Evolutionary conservation across 768 basidiomycete genomes (phyloP).

Genomic region (Termitomyces bulborhizus): DNA sequence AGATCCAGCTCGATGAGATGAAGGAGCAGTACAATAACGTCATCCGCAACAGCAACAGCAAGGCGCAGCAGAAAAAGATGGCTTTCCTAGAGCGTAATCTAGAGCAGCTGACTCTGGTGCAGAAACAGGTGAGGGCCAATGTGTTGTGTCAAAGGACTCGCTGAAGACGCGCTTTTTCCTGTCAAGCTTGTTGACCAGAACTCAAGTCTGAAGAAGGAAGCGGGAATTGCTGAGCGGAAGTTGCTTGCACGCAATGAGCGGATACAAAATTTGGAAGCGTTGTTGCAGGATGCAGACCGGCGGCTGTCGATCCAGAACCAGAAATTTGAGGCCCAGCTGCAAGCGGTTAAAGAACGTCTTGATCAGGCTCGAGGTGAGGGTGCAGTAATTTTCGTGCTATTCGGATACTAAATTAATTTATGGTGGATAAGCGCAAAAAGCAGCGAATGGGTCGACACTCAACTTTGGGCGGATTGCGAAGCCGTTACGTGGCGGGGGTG

Average conservation of each 20-base stretch:
- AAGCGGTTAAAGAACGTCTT: slow-evolving; percentile 85
- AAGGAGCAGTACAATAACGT: slow-evolving; percentile 99
- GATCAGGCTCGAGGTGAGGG: slow-evolving; percentile 83
- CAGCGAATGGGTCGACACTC: slow-evolving; percentile 60
- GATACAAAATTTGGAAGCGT: slow-evolving; percentile 91
- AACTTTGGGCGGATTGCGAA: slow-evolving; percentile 95
- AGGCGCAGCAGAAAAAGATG: slow-evolving; percentile 99
- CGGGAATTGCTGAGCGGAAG: slow-evolving; percentile 94
- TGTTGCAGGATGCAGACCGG: slow-evolving; percentile 91
- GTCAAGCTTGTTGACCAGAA: slow-evolving; percentile 95
- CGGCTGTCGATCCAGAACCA: slow-evolving; percentile 88
- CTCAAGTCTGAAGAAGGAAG: slow-evolving; percentile 94
- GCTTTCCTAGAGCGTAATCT: slow-evolving; percentile 96
- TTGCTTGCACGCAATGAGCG: slow-evolving; percentile 94
- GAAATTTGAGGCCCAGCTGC: slow-evolving; percentile 92
- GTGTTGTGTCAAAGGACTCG: background rate
- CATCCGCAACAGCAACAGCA: slow-evolving; percentile 95
- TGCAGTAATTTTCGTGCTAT: slow-evolving; percentile 8
- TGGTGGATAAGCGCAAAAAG: slow-evolving; percentile 63
- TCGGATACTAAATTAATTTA: slow-evolving; percentile 6
- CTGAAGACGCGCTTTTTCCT: background rate
- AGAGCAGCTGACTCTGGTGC: slow-evolving; percentile 90
- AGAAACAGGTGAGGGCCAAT: slow-evolving; percentile 75
- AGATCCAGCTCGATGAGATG: slow-evolving; percentile 97
- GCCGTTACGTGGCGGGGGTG: slow-evolving; percentile 91